Base-by-base conservation (phyloP, 1,284 basidiomycete genomes). In the Sphagnurus paluster region DNA sequence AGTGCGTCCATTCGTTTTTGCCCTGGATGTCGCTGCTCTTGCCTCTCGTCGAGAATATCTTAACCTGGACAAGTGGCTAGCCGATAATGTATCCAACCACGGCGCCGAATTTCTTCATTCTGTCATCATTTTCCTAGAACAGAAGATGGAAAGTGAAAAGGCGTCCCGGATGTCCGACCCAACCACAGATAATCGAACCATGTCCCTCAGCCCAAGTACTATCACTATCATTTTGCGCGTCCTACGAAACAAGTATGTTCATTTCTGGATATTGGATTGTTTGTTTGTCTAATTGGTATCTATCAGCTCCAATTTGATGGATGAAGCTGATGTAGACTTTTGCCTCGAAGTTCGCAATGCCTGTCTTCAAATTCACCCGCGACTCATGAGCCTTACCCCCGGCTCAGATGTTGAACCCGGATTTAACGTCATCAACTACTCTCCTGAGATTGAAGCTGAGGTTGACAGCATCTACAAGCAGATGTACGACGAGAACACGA, bases 381-480 rank as follows among this genome's bases (percentile, higher is more conserved):
- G 95, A 44, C 80, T 99, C 42, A 96, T 99, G 90, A 93, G 88
- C 63, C 80, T 99, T n/a, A 81, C 82, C 13, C 95, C 97, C 3
- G 86, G 86, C 20, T 82, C 86, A 30, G 93, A 97, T 53, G 77
- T 82, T 30, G 96, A 99, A 64, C 94, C 95, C 20, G 96, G 96
- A 17, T 88, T 98, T 63, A 76, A 84, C 9, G 94, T 98, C 21
- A 85, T 95, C 62, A 87, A 76, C 45, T 99, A 98, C 69, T 76
- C 88, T 14, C 70, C 87, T 43, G 93, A 98, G 54, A 90, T 98
- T 45, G 94, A 97, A 64, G 75, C 82, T 11, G 94, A 98, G 69
- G 93, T 96, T 47, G 96, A 99, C 59, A 79, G 84, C 36, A 94
- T 97, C 68, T 99, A 97, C 76, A 93, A 94, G 65, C 87, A 93